Evolutionary conservation across 2,329 filamentous ascomycete species (phyloP).

Genomic region (Nakataea oryzae): DNA sequence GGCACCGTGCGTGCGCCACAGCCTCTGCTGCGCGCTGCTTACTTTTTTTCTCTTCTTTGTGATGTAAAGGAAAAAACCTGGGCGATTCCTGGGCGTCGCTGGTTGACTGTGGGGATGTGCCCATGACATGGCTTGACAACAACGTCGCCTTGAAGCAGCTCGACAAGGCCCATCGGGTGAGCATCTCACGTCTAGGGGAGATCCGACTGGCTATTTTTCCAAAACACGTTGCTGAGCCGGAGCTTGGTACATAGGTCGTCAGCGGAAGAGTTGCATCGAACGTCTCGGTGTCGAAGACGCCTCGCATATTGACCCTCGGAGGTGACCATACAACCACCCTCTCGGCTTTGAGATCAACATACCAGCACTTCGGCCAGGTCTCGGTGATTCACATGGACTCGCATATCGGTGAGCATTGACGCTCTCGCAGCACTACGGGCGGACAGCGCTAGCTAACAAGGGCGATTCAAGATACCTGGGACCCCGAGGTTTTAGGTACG

Average conservation of each 20-base stretch:
- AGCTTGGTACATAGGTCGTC: constrained; percentile 6
- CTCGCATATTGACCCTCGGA: constrained; percentile 50
- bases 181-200: constrained; percentile 1
- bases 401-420: constrained; percentile 15
- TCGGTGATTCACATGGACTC: constrained; percentile 56
- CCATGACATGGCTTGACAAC: constrained; percentile 69
- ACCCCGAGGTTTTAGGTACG: constrained; percentile 46
- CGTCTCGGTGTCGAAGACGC: constrained; percentile 26
- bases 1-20: not conserved
- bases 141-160: constrained; percentile 63
- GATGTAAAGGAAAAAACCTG: constrained; percentile 51
- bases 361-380: constrained; percentile 39
- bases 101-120: constrained; percentile 72
- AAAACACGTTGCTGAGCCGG: too few species aligned
- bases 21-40: constrained; percentile 3
- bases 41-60: not conserved
- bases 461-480: constrained; percentile 52
- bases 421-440: not conserved
- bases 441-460: constrained; percentile 7
- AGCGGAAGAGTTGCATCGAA: constrained; percentile 25
- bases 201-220: too few species aligned
- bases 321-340: constrained; percentile 57
- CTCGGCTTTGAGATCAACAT: constrained; percentile 48
- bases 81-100: constrained; percentile 64
- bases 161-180: constrained; percentile 51